Conservation (phyloP, 768 basidiomycete genomes). For the Boletus edulis region DNA sequence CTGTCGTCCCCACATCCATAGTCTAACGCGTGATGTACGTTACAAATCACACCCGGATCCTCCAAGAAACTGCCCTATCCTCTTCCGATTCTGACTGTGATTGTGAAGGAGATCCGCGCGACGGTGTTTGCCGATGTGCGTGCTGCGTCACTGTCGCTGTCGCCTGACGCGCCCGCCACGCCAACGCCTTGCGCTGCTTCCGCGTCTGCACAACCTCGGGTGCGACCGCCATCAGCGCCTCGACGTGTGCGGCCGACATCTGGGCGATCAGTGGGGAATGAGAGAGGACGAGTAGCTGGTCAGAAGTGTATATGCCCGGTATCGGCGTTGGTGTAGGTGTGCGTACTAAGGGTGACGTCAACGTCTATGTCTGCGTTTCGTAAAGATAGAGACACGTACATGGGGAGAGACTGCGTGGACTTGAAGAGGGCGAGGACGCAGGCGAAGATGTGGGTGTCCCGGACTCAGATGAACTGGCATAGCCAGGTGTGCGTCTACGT, state of each 20-base stretch:
- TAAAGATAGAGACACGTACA: neutral
- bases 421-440: slow-evolving; percentile 13
- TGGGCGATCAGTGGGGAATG: slow-evolving; percentile 21
- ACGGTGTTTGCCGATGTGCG: neutral
- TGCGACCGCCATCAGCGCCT: slow-evolving; percentile 13
- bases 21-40: too few relatives aligned
- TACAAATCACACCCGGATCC: neutral
- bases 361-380: too few relatives aligned
- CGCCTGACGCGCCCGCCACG: slow-evolving; percentile 17
- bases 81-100: slow-evolving; percentile 16
- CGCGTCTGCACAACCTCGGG: slow-evolving; percentile 29
- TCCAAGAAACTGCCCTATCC: slow-evolving; percentile 15
- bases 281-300: slow-evolving; percentile 24
- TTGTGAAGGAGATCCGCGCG: slow-evolving; percentile 6
- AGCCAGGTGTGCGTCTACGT: slow-evolving; percentile 23
- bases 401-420: slow-evolving; percentile 4
- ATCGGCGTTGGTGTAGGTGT: neutral
- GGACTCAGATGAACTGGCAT: slow-evolving; percentile 6
- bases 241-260: slow-evolving; percentile 1
- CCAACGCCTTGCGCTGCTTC: slow-evolving; percentile 25
- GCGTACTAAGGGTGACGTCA: too few relatives aligned
- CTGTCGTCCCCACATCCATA: too few relatives aligned
- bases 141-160: neutral
- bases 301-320: slow-evolving; percentile 24
- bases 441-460: neutral